phyloP scores from a whole-genome alignment of 2,329 filamentous ascomycete species.

The Tolypocladium pustulatum region DNA sequence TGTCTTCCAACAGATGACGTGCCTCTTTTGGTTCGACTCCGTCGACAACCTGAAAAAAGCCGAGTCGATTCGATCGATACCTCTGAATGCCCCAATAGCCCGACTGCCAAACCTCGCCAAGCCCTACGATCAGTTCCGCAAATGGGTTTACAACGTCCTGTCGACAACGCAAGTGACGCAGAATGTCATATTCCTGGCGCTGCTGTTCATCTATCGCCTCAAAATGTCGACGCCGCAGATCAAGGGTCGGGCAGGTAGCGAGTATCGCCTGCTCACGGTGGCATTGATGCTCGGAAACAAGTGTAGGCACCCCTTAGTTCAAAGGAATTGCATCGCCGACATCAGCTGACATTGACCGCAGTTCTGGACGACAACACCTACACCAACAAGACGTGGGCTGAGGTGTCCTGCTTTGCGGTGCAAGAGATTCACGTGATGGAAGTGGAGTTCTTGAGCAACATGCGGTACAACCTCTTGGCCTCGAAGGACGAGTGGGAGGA shows the following conservation, averaged over 20 bases:
- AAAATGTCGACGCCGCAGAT: constrained; percentile 86
- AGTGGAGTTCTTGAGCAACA: constrained; percentile 98
- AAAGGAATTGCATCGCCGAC: background rate
- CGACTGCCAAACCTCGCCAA: constrained; percentile 61
- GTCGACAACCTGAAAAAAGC: constrained; percentile 68
- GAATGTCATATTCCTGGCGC: constrained; percentile 82
- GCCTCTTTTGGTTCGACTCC: constrained; percentile 95
- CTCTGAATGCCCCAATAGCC: constrained; percentile 28
- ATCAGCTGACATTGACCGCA: constrained; percentile 22
- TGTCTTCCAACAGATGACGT: constrained; percentile 59
- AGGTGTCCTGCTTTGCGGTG: constrained; percentile 89
- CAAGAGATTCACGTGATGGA: constrained; percentile 98
- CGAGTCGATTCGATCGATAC: constrained; percentile 44
- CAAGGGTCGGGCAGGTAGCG: constrained; percentile 84
- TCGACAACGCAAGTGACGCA: constrained; percentile 93
- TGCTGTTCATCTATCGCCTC: constrained; percentile 86
- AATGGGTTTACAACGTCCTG: constrained; percentile 87
- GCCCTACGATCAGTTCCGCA: constrained; percentile 71
- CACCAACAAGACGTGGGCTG: constrained; percentile 98
- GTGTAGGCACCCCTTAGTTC: constrained; percentile 45
- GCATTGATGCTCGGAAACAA: constrained; percentile 98
- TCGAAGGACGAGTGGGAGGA: constrained; percentile 77
- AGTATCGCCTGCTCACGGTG: constrained; percentile 85
- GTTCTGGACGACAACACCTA: constrained; percentile 98
- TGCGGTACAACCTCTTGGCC: constrained; percentile 86